Evolutionary conservation across 805 yeast species (phyloP).

Genomic region (Spathaspora hagerdaliae): DNA sequence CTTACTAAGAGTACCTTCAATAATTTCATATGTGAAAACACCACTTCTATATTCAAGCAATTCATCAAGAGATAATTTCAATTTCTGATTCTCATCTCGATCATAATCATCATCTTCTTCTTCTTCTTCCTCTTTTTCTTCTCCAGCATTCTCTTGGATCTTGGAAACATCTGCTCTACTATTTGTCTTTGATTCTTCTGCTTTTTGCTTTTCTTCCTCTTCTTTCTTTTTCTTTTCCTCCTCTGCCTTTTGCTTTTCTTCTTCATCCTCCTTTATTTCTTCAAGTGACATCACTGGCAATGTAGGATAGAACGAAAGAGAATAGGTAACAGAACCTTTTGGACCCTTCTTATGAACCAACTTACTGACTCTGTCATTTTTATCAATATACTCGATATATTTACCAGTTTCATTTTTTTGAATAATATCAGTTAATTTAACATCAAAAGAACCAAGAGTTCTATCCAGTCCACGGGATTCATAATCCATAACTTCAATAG

Average conservation of each 20-base stretch:
- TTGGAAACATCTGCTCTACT: slow-evolving; percentile 6
- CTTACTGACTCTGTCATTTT: slow-evolving; percentile 54
- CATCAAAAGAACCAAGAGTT: slow-evolving; percentile 76
- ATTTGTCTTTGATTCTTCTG: slow-evolving; percentile 26
- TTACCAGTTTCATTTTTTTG: slow-evolving; percentile 62
- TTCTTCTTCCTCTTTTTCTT: slow-evolving; percentile 1
- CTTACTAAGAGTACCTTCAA: slow-evolving; percentile 53
- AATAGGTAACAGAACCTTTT: slow-evolving; percentile 73
- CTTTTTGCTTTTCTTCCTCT: slow-evolving; percentile 24
- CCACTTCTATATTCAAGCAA: slow-evolving; percentile 65
- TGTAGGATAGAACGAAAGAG: slow-evolving; percentile 79
- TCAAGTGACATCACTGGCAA: slow-evolving; percentile 74
- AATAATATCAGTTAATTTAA: slow-evolving; percentile 65
- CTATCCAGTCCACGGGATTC: slow-evolving; percentile 78
- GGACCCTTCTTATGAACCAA: slow-evolving; percentile 76
- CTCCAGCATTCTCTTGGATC: neutral
- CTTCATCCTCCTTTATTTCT: slow-evolving; percentile 58
- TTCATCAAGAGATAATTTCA: slow-evolving; percentile 55
- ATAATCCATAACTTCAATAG: slow-evolving; percentile 90
- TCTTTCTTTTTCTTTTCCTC: slow-evolving; percentile 32
- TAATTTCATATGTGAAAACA: slow-evolving; percentile 63
- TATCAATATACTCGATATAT: slow-evolving; percentile 54
- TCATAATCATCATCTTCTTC: slow-evolving; percentile 35
- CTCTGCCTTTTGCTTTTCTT: slow-evolving; percentile 30
- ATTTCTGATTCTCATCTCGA: slow-evolving; percentile 34